These are phyloP conservation scores for Kluyveromyces dobzhanskii DNA, from an alignment of 805 yeast genomes.

Conservation along the genomic window DNA sequence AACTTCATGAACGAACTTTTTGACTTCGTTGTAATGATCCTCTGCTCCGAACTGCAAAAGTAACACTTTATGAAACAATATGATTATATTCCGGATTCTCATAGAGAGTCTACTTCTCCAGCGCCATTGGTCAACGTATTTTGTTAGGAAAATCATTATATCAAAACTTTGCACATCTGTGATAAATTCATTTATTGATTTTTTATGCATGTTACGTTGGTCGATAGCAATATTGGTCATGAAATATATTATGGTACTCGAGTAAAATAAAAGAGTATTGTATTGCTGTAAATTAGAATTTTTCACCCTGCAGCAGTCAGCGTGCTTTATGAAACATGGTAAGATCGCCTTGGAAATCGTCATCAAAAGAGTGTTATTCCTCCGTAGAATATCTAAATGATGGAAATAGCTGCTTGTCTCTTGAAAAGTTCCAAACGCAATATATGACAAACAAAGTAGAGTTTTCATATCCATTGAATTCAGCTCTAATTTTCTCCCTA, in stretches of 20 bases:
- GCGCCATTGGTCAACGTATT: constrained; percentile 58
- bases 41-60: constrained; percentile 57
- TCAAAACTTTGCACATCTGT: constrained; percentile 16
- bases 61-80: constrained; percentile 45
- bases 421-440: constrained; percentile 21
- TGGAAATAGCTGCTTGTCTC: constrained; percentile 5
- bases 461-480: constrained; percentile 5
- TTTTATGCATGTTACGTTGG: constrained; percentile 7
- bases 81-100: constrained; percentile 49
- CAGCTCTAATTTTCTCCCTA: constrained; percentile 2
- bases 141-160: constrained; percentile 37
- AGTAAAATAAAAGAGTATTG: constrained; percentile 17
- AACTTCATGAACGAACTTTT: constrained; percentile 37
- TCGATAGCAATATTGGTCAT: constrained; percentile 18
- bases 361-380: constrained; percentile 17
- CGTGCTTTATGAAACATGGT: constrained; percentile 14
- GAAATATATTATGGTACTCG: constrained; percentile 21
- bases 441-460: constrained; percentile 18
- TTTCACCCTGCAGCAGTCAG: constrained; percentile 21
- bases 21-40: constrained; percentile 33
- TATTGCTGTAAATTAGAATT: constrained; percentile 11
- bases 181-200: constrained; percentile 7
- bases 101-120: constrained; percentile 39
- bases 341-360: constrained; percentile 11
- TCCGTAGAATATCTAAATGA: constrained; percentile 16